Evolutionary conservation across 768 basidiomycete genomes (phyloP).

Genomic region (Kwoniella sp.): DNA sequence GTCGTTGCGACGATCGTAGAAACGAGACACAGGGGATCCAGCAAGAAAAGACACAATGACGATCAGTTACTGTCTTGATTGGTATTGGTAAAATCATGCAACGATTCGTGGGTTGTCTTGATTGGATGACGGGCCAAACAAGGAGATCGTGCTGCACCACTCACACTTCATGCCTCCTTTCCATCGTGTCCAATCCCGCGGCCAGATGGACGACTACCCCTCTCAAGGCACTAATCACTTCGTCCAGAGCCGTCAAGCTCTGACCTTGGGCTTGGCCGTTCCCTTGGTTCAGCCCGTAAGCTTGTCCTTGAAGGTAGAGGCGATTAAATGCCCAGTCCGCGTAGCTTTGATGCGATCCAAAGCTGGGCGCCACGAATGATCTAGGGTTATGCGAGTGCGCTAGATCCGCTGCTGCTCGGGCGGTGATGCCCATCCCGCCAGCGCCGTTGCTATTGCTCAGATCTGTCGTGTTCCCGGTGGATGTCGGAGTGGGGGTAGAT

Average conservation of each 20-base stretch:
- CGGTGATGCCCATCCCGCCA: slow-evolving; percentile 15
- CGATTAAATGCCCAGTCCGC: slow-evolving; percentile 37
- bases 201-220: slow-evolving; percentile 35
- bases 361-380: slow-evolving; percentile 22
- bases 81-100: too few relatives aligned
- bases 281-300: background rate
- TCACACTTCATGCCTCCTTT: slow-evolving; percentile 43
- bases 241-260: slow-evolving; percentile 15
- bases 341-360: slow-evolving; percentile 31
- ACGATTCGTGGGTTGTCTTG: too few relatives aligned
- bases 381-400: slow-evolving; percentile 9
- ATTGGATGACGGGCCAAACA: background rate
- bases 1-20: background rate
- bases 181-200: slow-evolving; percentile 41
- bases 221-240: slow-evolving; percentile 24
- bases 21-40: too few relatives aligned
- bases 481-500: background rate
- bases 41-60: too few relatives aligned
- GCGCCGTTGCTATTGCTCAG: background rate
- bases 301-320: slow-evolving; percentile 6
- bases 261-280: background rate
- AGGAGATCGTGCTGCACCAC: slow-evolving; percentile 3
- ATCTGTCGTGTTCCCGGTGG: background rate
- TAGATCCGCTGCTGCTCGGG: slow-evolving; percentile 35
- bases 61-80: too few relatives aligned